These are phyloP conservation scores for Acanthamoeba castellanii DNA, from an alignment of 208 protist species.

Conservation along the genomic window DNA sequence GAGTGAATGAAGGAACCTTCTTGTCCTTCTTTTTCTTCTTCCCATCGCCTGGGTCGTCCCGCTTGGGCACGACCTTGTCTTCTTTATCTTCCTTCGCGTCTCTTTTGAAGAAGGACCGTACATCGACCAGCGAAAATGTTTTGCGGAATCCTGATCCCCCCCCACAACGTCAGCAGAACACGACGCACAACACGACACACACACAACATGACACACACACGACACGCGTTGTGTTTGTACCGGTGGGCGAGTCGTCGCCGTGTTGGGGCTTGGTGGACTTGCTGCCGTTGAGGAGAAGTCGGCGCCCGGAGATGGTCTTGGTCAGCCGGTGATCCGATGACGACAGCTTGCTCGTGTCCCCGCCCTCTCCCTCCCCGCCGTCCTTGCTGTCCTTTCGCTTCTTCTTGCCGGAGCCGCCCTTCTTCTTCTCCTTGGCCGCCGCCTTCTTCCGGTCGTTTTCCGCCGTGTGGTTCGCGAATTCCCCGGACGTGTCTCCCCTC, in stretches of 20 bases:
- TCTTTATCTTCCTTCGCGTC: too few relatives aligned
- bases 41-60: too few relatives aligned
- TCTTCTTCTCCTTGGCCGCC: background rate
- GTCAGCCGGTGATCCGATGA: background rate
- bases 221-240: background rate
- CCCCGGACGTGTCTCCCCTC: too few relatives aligned
- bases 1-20: too few relatives aligned
- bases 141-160: background rate
- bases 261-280: background rate
- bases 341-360: background rate
- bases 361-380: background rate
- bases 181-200: background rate
- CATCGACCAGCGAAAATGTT: constrained; percentile 58
- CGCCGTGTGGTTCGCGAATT: too few relatives aligned
- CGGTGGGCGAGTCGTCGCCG: background rate
- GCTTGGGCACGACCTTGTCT: too few relatives aligned
- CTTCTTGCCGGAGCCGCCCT: background rate
- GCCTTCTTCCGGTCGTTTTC: background rate
- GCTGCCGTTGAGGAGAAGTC: background rate
- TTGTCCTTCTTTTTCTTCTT: background rate
- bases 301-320: background rate
- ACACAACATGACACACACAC: background rate
- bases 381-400: background rate
- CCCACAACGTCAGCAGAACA: background rate
- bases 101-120: constrained; percentile 49